Base-by-base conservation (phyloP, 2,329 filamentous ascomycete species). In the Penicillium sp. region DNA sequence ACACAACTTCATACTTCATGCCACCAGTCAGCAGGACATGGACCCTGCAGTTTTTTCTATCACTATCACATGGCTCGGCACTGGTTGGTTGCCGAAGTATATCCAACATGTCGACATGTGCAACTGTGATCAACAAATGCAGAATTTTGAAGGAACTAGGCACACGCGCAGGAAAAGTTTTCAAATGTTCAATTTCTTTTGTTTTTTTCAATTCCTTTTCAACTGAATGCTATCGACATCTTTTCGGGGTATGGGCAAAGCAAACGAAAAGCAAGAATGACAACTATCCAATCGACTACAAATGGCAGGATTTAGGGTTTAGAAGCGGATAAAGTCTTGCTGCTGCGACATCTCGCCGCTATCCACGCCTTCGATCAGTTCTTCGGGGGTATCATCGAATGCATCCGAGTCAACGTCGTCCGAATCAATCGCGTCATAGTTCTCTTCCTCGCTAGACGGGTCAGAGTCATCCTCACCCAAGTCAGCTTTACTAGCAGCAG, bases 381-480 rank as follows among this genome's bases (percentile, higher is more conserved):
- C 66, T 60, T 74, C 72, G 21, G 70, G 63, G 63, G 80, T 78
- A 53, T 80, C 77, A 47, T 78, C 75, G 50, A 76, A 69, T 40
- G 72, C 77, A 57, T 92, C 90, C 55, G 89, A 93, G 75, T 93
- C 74, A 52, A 73, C 67, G 52, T 93, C 90, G 72, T 93, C 88
- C 71, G 86, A 89, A 71, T 88, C 85, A 64, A 86, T 85, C 63
- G 77, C 76, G 54, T 81, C 77, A 61, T 87, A 82, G 52, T 83
- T 82, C 62, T 89, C 89, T 62, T 91, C 89, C 69, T 92, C 89
- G 79, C 89, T 93, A 57, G 90, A 92, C 49, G 90, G 67, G 70
- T 94, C 90, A 69, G 82, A 87, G 71, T 82, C 81, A 62, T 84
- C 81, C 45, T 83, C 81, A 58, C 84, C 70, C 57, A 69, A 69